Percentiles rank a stretch among this genome's conserved stretches.
Conservation (phyloP, 805 yeast species). For the Ogataea degrootiae region DNA sequence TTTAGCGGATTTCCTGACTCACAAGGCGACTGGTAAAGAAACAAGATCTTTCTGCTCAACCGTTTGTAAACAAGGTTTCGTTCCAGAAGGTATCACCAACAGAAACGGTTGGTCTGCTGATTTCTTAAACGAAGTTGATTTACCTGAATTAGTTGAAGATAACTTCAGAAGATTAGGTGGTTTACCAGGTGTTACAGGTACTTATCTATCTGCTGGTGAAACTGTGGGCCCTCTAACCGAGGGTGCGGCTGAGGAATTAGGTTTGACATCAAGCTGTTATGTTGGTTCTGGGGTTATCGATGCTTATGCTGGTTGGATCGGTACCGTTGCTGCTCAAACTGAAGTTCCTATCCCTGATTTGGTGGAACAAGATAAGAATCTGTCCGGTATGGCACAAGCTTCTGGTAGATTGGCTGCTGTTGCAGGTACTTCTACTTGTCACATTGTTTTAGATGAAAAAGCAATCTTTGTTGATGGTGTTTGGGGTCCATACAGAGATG, state of each 20-base stretch:
- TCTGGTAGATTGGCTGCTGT: conserved; percentile 93
- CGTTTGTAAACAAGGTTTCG: conserved; percentile 93
- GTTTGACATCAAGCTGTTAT: conserved; percentile 70
- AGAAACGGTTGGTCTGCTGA: conserved; percentile 91
- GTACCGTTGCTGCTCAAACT: conserved; percentile 91
- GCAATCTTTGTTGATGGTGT: conserved; percentile 93
- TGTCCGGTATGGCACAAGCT: conserved; percentile 50
- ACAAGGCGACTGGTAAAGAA: conserved; percentile 82
- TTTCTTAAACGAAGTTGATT: conserved; percentile 61
- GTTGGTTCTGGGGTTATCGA: conserved; percentile 97
- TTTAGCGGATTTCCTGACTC: conserved; percentile 86
- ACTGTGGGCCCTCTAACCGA: conserved; percentile 68
- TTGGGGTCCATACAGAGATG: conserved; percentile 98
- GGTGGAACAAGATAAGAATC: conserved; percentile 43
- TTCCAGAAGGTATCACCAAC: conserved; percentile 88
- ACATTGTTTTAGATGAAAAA: conserved; percentile 77
- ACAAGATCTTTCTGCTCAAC: conserved; percentile 86
- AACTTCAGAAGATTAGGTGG: conserved; percentile 83
- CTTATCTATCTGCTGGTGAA: conserved; percentile 83
- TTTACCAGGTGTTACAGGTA: conserved; percentile 65
- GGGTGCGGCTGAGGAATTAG: conserved; percentile 74
- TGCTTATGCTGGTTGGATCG: conserved; percentile 98
- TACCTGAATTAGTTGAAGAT: conserved; percentile 74
- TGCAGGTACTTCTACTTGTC: conserved; percentile 98
- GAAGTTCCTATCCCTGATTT: conserved; percentile 51